phyloP scores from a whole-genome alignment of 495 filamentous ascomycete species.

The Xylaria telfairii region DNA sequence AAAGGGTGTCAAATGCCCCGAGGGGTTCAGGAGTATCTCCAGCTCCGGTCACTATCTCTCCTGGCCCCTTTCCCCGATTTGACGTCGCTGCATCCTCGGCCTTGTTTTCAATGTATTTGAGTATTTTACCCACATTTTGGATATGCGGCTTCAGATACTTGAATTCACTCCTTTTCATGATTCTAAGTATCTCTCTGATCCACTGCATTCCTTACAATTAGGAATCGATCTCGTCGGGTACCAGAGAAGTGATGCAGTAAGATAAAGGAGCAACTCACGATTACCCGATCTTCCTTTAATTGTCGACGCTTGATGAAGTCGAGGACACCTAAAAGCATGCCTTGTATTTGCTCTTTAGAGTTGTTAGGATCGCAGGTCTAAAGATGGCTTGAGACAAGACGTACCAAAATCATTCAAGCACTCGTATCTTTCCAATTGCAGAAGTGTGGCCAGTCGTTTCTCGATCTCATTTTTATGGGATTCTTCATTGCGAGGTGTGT shows the following conservation, averaged over 20 bases:
- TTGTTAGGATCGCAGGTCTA: neutral
- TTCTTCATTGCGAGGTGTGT: constrained; percentile 31
- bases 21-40: neutral
- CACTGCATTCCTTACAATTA: constrained; percentile 25
- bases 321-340: constrained; percentile 38
- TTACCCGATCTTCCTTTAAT: constrained; percentile 38
- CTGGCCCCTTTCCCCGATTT: neutral
- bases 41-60: neutral
- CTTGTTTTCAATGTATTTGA: constrained; percentile 36
- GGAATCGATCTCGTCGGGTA: neutral
- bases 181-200: constrained; percentile 37
- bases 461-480: constrained; percentile 36
- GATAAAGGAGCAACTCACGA: neutral
- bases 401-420: constrained; percentile 37
- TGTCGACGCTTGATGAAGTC: constrained; percentile 39
- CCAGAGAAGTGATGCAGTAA: neutral
- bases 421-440: constrained; percentile 37
- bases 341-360: neutral
- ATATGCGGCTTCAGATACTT: constrained; percentile 35
- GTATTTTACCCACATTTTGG: constrained; percentile 40
- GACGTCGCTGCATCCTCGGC: neutral
- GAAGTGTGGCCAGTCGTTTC: constrained; percentile 30
- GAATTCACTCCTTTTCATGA: constrained; percentile 36
- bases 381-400: constrained; percentile 12
- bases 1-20: neutral